phyloP scores from a whole-genome alignment of 176 grass and related monocot species.

The Paspalum notatum region DNA sequence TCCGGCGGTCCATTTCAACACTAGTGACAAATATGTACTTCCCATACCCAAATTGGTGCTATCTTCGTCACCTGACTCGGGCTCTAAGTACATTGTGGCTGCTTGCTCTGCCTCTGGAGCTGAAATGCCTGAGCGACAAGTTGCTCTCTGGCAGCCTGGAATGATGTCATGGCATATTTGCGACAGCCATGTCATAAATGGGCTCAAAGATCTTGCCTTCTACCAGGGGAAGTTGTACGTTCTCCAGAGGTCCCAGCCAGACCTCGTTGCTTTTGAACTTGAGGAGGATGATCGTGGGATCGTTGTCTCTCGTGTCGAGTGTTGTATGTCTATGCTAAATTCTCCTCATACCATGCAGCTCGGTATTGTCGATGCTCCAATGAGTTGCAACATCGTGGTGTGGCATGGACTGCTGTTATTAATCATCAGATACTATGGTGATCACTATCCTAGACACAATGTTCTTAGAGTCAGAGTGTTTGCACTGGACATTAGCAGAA shows the following conservation, averaged over 20 bases:
- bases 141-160: conserved; percentile 8
- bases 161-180: conserved; percentile 31
- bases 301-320: background rate
- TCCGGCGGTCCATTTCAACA: background rate
- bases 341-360: too few species aligned
- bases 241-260: background rate
- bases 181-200: fast-evolving
- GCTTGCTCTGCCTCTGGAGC: background rate
- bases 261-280: background rate
- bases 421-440: background rate
- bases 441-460: fast-evolving
- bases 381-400: conserved; percentile 15
- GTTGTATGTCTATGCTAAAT: background rate
- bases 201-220: background rate
- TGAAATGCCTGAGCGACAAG: background rate
- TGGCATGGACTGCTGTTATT: conserved; percentile 25
- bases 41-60: background rate
- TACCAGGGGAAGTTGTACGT: conserved; percentile 24
- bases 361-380: fast-evolving
- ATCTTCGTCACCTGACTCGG: conserved; percentile 26
- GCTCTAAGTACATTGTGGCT: conserved; percentile 7
- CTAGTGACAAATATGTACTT: background rate
- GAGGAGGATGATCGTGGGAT: background rate
- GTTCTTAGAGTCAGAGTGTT: conserved; percentile 1
- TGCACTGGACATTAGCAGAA: conserved; percentile 27